Evolutionary conservation across 2,329 filamentous ascomycete species (phyloP).

Genomic region (Atkinsonella texensis): DNA sequence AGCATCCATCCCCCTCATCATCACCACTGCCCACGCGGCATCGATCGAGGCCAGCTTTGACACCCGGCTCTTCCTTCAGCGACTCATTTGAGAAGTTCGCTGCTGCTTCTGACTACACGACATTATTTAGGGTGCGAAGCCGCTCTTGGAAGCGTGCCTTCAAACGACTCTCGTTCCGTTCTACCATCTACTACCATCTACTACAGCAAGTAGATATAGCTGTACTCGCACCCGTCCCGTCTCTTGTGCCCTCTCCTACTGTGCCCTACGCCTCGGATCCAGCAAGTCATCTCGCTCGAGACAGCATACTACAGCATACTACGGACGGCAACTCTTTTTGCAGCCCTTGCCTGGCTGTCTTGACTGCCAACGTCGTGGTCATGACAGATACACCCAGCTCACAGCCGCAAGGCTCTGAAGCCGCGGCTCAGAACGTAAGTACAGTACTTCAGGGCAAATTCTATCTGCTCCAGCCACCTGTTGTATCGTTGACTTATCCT

Average conservation of each 20-base stretch:
- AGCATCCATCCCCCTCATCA: neutral
- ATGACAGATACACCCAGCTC: constrained; percentile 16
- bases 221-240: neutral
- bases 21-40: neutral
- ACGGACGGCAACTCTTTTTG: constrained; percentile 4
- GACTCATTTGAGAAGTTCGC: neutral
- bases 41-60: neutral
- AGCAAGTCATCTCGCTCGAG: neutral
- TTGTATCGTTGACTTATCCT: neutral
- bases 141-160: too few species aligned
- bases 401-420: constrained; percentile 11
- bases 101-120: neutral
- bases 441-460: neutral
- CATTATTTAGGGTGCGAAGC: too few species aligned
- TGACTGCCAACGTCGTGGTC: constrained; percentile 9
- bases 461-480: neutral
- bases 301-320: neutral
- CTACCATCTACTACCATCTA: too few species aligned
- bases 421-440: constrained; percentile 12
- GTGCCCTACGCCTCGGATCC: too few species aligned
- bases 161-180: too few species aligned
- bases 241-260: neutral
- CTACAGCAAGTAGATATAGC: neutral
- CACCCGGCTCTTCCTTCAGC: neutral
- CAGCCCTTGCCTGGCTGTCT: constrained; percentile 6